Base-by-base conservation (phyloP, 768 basidiomycete species). In the Kockovaella imperatae region DNA sequence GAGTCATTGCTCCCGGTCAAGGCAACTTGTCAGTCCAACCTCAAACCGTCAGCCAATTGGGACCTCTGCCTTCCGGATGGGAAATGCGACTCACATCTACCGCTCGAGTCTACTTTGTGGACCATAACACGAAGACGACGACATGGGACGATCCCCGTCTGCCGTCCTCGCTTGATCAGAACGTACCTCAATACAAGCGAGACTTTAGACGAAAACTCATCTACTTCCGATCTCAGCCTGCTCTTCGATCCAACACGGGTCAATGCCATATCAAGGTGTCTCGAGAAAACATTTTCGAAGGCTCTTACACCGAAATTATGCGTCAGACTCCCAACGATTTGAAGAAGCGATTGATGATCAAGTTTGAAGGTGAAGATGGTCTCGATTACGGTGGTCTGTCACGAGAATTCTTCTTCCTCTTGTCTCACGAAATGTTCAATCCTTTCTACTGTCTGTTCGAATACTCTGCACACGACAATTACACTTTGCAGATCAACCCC, bases 361-460 rank as follows among this genome's bases (percentile, higher is more conserved):
- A 97, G 75, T 99, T 99, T 73, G 91, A 95, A 61, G 95, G 95
- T 26, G 95, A 99, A 70, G 95, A 97, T 71, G 95, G 95, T 69
- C 74, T 97, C 56, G 95, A 99, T 77, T 99, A 99, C 69, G 95
- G 95, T 69, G 95, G 95, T 72, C 75, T 97, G 49, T 95, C 91
- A 32, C 83, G 91, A 77, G 95, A 99, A 75, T 99, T 97, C 78
- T 99, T 99, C 79, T 99, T 97, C 85, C 76, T 99, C 49, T 79
- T 99, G 40, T 97, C 93, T 28, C 95, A 99, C 71, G 95, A 97
- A 74, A 97, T 99, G 95, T 97, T 99, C 78, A 95, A 97, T 73
- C 95, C 95, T 20, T 97, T 99, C 79, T 97, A 99, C 74, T 97
- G 95, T 72, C 77, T 99, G 10, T 99, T 99, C 74, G 95, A 99